A percentile compares a stretch with the other conserved stretches of the same genome.
phyloP scores from a whole-genome alignment of 225 moss, liverwort and hornwort species.

The Sphagnum contortum region DNA sequence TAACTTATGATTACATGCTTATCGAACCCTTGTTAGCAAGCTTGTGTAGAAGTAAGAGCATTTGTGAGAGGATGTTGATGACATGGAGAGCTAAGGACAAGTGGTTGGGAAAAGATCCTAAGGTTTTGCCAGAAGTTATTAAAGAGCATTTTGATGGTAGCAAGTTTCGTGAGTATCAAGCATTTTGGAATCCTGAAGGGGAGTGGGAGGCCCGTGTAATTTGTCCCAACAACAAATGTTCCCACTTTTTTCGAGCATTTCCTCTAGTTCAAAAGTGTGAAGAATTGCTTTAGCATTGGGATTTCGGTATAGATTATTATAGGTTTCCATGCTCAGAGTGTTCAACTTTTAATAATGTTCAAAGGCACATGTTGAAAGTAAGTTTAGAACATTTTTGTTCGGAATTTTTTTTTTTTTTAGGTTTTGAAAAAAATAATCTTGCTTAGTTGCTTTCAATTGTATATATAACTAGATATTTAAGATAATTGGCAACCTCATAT shows the following conservation, averaged over 20 bases:
- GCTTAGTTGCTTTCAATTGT: too few relatives aligned
- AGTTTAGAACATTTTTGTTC: too few relatives aligned
- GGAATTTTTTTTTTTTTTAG: too few relatives aligned
- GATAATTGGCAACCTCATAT: too few relatives aligned
- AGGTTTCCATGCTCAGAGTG: neutral
- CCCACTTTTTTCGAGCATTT: neutral
- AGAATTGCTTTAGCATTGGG: neutral
- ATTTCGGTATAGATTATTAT: neutral
- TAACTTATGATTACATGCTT: neutral
- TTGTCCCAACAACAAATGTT: neutral
- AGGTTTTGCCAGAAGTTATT: neutral
- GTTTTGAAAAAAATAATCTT: too few relatives aligned
- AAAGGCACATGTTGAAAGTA: too few relatives aligned
- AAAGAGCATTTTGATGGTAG: neutral
- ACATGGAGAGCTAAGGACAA: neutral
- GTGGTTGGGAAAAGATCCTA: neutral
- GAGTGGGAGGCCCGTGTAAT: neutral
- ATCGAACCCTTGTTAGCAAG: neutral
- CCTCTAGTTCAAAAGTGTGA: neutral
- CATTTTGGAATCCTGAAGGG: neutral
- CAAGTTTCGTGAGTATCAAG: neutral
- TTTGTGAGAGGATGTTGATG: neutral
- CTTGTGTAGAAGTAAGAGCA: neutral
- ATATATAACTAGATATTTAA: too few relatives aligned
- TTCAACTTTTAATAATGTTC: too few relatives aligned